phyloP scores from a whole-genome alignment of 192 early-diverging fungal genomes.

The Backusella liffmaniae region DNA sequence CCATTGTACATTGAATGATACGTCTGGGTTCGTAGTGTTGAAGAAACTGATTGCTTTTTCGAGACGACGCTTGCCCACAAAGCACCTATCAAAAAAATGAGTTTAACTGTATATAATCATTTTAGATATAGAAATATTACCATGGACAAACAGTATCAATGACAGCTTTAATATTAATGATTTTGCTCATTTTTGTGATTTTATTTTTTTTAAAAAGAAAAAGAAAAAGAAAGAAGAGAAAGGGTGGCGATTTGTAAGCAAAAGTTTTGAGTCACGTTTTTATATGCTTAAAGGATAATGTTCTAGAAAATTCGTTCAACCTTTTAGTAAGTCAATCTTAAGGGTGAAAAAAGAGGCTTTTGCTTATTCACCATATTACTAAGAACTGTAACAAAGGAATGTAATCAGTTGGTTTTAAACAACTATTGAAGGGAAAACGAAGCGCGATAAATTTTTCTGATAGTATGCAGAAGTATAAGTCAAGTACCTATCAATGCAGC shows the following conservation, averaged over 20 bases:
- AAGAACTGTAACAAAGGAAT: background rate
- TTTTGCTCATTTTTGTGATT: slow-evolving; percentile 19
- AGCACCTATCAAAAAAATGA: slow-evolving; percentile 46
- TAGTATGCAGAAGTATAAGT: background rate
- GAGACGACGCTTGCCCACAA: slow-evolving; percentile 71
- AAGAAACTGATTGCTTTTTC: slow-evolving; percentile 55
- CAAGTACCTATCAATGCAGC: background rate
- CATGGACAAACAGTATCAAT: slow-evolving; percentile 74
- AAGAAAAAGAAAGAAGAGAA: background rate
- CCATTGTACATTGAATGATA: slow-evolving; percentile 60
- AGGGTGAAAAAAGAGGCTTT: background rate
- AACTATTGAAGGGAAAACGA: too few relatives aligned
- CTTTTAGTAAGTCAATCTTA: background rate
- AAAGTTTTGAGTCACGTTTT: background rate
- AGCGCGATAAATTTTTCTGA: too few relatives aligned
- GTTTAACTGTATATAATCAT: background rate
- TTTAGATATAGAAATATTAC: slow-evolving; percentile 17
- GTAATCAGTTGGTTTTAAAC: too few relatives aligned
- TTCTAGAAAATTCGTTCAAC: background rate
- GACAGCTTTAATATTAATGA: slow-evolving; percentile 60
- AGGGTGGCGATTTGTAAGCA: background rate
- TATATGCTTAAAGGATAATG: background rate
- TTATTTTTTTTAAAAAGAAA: background rate
- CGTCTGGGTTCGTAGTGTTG: slow-evolving; percentile 46
- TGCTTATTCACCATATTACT: background rate